Evolutionary conservation across 371 early-diverging fungal genomes (phyloP).

Genomic region (Basidiobolus heterosporus): DNA sequence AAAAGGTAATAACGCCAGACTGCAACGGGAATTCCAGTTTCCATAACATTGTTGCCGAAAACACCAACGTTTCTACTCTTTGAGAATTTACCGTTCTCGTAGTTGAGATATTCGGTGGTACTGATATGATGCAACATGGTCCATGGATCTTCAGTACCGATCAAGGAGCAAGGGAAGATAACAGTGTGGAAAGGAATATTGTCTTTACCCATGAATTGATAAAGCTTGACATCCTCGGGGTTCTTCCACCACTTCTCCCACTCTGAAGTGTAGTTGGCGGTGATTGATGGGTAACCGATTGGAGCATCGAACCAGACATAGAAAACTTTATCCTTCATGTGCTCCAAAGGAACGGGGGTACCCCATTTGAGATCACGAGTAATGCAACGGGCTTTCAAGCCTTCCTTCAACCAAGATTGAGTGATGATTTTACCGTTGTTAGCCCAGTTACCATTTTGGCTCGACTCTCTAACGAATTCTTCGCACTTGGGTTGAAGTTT

Average conservation of each 20-base stretch:
- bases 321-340: slow-evolving; percentile 91
- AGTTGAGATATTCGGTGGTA: slow-evolving; percentile 97
- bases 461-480: slow-evolving; percentile 52
- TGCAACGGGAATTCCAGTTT: slow-evolving; percentile 79
- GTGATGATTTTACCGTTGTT: slow-evolving; percentile 85
- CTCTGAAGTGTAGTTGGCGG: slow-evolving; percentile 81
- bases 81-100: slow-evolving; percentile 95
- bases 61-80: slow-evolving; percentile 97
- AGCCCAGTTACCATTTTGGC: slow-evolving; percentile 69
- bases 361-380: slow-evolving; percentile 99
- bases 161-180: slow-evolving; percentile 87
- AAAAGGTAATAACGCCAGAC: slow-evolving; percentile 99
- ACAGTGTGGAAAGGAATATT: slow-evolving; percentile 99
- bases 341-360: slow-evolving; percentile 86
- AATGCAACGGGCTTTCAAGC: slow-evolving; percentile 91
- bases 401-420: slow-evolving; percentile 92
- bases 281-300: slow-evolving; percentile 95
- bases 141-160: slow-evolving; percentile 81
- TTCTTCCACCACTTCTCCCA: slow-evolving; percentile 99
- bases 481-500: slow-evolving; percentile 59
- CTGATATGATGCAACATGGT: slow-evolving; percentile 85
- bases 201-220: slow-evolving; percentile 99
- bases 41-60: slow-evolving; percentile 93
- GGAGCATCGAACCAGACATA: slow-evolving; percentile 99
- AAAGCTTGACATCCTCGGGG: slow-evolving; percentile 82